These are phyloP conservation scores for Dysphania ambrosioides DNA, from an alignment of 148 eudicot genomes.

Conservation along the genomic window DNA sequence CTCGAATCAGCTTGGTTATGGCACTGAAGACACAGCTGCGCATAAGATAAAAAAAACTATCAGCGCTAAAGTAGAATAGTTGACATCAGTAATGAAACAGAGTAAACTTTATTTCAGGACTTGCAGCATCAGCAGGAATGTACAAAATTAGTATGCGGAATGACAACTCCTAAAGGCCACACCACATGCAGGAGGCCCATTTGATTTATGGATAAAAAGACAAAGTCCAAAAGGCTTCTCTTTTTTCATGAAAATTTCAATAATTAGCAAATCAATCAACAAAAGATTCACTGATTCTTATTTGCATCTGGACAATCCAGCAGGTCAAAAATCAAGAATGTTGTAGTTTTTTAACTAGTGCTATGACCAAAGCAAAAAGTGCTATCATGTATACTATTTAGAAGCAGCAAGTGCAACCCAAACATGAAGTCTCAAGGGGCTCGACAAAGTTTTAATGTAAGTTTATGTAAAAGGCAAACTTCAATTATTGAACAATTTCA, in stretches of 20 bases:
- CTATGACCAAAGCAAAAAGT: not conserved
- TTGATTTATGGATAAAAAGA: not conserved
- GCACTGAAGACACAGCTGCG: constrained; percentile 95
- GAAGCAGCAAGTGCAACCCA: not conserved
- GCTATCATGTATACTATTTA: not conserved
- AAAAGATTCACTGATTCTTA: not conserved
- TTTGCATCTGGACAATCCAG: not conserved
- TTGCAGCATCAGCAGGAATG: not conserved
- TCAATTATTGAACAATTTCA: not conserved
- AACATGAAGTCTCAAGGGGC: not conserved
- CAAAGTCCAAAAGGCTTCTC: not conserved
- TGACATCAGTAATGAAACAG: not conserved
- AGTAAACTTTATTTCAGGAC: not conserved
- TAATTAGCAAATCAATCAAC: not conserved
- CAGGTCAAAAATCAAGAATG: not conserved
- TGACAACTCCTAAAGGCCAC: not conserved
- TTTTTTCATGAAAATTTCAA: not conserved
- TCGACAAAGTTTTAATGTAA: no score
- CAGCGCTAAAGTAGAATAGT: not conserved
- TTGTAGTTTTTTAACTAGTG: no score
- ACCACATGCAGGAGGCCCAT: not conserved
- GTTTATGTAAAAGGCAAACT: not conserved
- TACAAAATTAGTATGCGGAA: not conserved
- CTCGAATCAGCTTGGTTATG: constrained; percentile 65
- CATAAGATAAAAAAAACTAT: not conserved